Evolutionary conservation across 768 basidiomycete genomes (phyloP), one percentile per base, ranked within the genome.

Genomic region (Auricularia sp.): DNA sequence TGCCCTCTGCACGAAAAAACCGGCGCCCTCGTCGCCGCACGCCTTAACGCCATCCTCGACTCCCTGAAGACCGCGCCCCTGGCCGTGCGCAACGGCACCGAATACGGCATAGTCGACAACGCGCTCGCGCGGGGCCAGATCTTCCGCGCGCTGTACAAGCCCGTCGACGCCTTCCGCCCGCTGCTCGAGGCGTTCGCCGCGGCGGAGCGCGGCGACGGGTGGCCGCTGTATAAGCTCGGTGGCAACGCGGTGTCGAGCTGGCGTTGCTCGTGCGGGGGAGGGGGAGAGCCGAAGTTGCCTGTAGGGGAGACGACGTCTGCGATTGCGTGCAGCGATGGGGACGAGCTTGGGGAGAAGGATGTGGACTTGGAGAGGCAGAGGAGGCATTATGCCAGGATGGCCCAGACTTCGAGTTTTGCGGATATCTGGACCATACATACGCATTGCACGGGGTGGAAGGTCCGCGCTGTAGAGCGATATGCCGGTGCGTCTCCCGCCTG

Each of bases 61-160:
- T 61, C 62, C 21, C 64, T 74, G 65, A 62, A 62, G 12, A 60
- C 54, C 3, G 62, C 65, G 29, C 73, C 72, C 4, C 61, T 74
- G 16, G 66, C 71, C 36, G 72, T 69, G 29, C 44, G 62, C 35
- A 64, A 62, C 3, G 18, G 35, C 61, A 21, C 64, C 47, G 14
- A 36, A 21, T 72, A 74, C 64, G 72, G 71, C 29, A 61, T 72
- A 5, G 67, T 72, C 63, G 72, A 73, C 68, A 69, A 64, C 62
- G 60, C 62, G 21, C 61, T 67, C 58, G 61, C 72, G 35, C 64
- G 67, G 39, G 62, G 61, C 34, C 62, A 62, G 33, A 64, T 75
- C 51, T 72, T 71, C 65, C 29, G 44, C 2, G 12, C 66, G 8
- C 68, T 75, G 34, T 74, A 72, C 63, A 47, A 65, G 4, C 73